Conservation (phyloP, 257 asterid species). For the Forsythia viridissima region DNA sequence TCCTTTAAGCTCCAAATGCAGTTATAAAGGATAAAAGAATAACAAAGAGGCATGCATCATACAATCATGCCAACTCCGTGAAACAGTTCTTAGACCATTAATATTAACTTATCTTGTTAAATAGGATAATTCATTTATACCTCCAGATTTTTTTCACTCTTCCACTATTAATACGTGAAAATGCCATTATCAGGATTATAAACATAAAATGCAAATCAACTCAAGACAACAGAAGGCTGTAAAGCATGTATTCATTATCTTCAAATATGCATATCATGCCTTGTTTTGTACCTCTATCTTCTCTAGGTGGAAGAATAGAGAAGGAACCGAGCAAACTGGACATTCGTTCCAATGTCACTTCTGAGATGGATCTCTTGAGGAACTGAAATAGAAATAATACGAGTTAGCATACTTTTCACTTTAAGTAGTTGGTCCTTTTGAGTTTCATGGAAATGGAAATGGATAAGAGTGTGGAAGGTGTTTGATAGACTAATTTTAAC, state of each 20-base stretch:
- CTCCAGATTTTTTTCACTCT: not conserved
- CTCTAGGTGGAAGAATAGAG: slow-evolving; percentile 59
- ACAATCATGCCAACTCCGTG: not conserved
- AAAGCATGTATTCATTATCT: slow-evolving; percentile 1
- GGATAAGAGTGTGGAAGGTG: not conserved
- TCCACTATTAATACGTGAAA: not conserved
- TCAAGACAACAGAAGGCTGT: slow-evolving; percentile 3
- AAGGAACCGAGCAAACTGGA: slow-evolving; percentile 71
- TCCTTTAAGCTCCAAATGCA: not conserved
- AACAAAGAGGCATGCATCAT: not conserved
- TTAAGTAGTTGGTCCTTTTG: slow-evolving; percentile 6
- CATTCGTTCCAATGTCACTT: slow-evolving; percentile 65
- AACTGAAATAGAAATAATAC: slow-evolving; percentile 41
- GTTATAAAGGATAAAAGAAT: not conserved
- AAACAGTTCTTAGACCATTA: not conserved
- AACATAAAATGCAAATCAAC: not conserved
- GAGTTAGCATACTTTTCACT: slow-evolving; percentile 21
- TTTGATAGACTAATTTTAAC: not conserved
- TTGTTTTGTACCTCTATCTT: slow-evolving; percentile 58
- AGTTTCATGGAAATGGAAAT: slow-evolving; percentile 10
- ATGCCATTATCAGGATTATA: not conserved
- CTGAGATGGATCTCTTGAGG: slow-evolving; percentile 75
- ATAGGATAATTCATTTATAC: not conserved
- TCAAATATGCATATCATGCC: slow-evolving; percentile 17
- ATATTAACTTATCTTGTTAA: not conserved